Percentiles rank a stretch among this genome's conserved stretches.
Evolutionary conservation across 2,329 filamentous ascomycete species (phyloP).

Genomic region (Ceratocystis alfenasii): DNA sequence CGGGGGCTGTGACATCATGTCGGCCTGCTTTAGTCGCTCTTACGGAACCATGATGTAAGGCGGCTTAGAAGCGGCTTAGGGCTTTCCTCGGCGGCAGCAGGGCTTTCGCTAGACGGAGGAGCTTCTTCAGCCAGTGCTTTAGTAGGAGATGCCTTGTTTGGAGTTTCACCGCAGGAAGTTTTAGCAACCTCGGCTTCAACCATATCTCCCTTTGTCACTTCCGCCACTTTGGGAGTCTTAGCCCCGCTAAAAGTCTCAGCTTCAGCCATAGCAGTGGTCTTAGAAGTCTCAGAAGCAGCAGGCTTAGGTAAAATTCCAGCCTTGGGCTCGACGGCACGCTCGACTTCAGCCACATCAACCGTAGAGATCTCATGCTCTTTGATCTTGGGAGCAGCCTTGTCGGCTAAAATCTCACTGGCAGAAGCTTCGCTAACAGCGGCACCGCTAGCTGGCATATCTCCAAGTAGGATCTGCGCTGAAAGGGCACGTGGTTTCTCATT

Average conservation of each 20-base stretch:
- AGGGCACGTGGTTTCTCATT: not conserved
- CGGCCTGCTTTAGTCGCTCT: not conserved
- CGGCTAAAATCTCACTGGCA: not conserved
- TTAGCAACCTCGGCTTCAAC: not conserved
- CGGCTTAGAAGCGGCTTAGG: not conserved
- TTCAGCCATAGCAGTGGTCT: not conserved
- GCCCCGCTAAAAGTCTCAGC: not conserved
- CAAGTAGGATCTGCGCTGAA: not conserved
- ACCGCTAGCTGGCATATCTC: not conserved
- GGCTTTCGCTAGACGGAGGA: not conserved
- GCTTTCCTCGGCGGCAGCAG: not conserved
- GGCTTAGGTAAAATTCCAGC: not conserved
- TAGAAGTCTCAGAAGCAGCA: not conserved
- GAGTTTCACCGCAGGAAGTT: not conserved
- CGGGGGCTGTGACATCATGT: too few relatives aligned
- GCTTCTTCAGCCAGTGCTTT: not conserved
- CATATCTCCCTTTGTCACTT: not conserved
- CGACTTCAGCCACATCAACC: not conserved
- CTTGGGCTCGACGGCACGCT: not conserved
- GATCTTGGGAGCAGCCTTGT: not conserved
- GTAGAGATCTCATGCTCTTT: not conserved
- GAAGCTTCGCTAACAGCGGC: not conserved
- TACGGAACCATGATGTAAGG: slow-evolving; percentile 12
- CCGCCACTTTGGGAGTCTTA: not conserved
- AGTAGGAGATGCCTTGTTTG: not conserved